A percentile compares a stretch with the other conserved stretches of the same genome.
These are phyloP conservation scores for Colletotrichum tabaci DNA, from an alignment of 2,329 filamentous ascomycete genomes.

Conservation along the genomic window DNA sequence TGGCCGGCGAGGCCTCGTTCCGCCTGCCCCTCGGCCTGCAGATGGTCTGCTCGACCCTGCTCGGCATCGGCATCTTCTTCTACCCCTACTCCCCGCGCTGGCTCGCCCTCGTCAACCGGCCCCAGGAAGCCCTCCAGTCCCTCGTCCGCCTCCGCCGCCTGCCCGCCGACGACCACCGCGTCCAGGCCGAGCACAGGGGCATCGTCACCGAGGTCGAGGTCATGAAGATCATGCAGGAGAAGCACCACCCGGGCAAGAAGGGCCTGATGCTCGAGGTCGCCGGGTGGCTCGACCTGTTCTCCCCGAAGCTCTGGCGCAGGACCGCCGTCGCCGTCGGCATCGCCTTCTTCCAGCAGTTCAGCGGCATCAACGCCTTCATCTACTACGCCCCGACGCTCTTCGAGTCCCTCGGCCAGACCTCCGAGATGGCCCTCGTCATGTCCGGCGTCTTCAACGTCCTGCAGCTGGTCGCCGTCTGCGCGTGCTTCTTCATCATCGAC, in stretches of 20 bases:
- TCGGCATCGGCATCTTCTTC: slow-evolving; percentile 59
- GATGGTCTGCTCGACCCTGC: slow-evolving; percentile 56
- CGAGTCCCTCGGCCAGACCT: slow-evolving; percentile 47
- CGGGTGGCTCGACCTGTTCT: slow-evolving; percentile 64
- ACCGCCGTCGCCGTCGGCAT: slow-evolving; percentile 55
- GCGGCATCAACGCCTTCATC: slow-evolving; percentile 46
- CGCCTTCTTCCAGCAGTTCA: slow-evolving; percentile 46
- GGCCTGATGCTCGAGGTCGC: slow-evolving; percentile 60
- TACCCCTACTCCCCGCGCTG: slow-evolving; percentile 63
- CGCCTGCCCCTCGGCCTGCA: slow-evolving; percentile 64
- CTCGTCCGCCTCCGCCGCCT: slow-evolving; percentile 59
- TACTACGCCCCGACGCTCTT: slow-evolving; percentile 50
- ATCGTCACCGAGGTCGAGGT: slow-evolving; percentile 65
- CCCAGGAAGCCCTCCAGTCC: slow-evolving; percentile 55
- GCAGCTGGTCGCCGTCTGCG: slow-evolving; percentile 50
- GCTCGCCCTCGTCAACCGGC: slow-evolving; percentile 56
- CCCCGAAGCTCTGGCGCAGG: slow-evolving; percentile 58
- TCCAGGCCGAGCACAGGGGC: slow-evolving; percentile 63
- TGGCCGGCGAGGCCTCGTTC: slow-evolving; percentile 58
- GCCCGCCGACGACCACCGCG: slow-evolving; percentile 57
- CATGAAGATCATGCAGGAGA: slow-evolving; percentile 56
- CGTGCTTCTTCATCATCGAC: slow-evolving; percentile 57
- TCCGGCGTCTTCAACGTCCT: slow-evolving; percentile 54
- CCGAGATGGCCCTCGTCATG: slow-evolving; percentile 51
- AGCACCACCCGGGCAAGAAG: slow-evolving; percentile 53